A percentile compares a stretch with the other conserved stretches of the same genome.
These are phyloP conservation scores for Thalia dealbata DNA, from an alignment of 176 grass and related monocot genomes.

Conservation along the genomic window DNA sequence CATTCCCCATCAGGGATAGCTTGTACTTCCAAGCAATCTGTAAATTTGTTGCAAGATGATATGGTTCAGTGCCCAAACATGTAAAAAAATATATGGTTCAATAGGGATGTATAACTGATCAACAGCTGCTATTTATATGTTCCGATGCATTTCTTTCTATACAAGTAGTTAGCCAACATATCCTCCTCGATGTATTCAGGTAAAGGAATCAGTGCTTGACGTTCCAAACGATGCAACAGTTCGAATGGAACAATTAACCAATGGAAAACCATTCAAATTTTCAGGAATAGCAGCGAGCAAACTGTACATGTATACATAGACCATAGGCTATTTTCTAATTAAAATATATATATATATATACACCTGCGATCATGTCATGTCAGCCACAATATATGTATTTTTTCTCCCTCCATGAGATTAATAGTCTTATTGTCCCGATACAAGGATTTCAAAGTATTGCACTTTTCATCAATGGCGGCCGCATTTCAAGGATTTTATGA, in stretches of 20 bases:
- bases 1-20: not conserved
- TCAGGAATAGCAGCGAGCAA: conserved; percentile 64
- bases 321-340: not conserved
- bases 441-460: conserved; percentile 77
- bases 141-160: not conserved
- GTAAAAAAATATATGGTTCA: conserved; percentile 23
- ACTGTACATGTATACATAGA: conserved; percentile 28
- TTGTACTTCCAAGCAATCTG: conserved; percentile 13
- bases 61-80: conserved; percentile 61
- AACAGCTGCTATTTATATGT: too few species aligned
- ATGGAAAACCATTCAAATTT: conserved; percentile 41
- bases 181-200: not conserved
- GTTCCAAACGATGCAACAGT: conserved; percentile 33
- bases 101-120: not conserved
- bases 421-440: conserved; percentile 24
- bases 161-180: not conserved
- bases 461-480: conserved; percentile 83
- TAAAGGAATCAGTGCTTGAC: conserved; percentile 64
- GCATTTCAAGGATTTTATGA: conserved; percentile 65
- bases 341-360: not conserved
- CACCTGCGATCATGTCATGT: not conserved
- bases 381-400: not conserved
- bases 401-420: too few species aligned
- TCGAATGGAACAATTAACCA: conserved; percentile 37
- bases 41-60: not conserved